phyloP scores from a whole-genome alignment of 306 rosid genomes.

The Fragaria iinumae region DNA sequence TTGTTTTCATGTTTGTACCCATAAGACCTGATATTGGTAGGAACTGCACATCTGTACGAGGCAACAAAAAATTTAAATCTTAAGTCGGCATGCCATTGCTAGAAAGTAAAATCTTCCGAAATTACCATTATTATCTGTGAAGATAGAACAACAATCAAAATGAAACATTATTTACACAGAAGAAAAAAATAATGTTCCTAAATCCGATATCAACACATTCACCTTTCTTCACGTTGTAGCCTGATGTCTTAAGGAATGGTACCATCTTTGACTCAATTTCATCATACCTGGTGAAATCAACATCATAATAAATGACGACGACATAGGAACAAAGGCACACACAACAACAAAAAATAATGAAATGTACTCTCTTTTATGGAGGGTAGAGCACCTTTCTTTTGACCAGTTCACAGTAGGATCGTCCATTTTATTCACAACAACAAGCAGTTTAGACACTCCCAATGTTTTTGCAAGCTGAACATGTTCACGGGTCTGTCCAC shows the following conservation, averaged over 20 bases:
- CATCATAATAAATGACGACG: neutral
- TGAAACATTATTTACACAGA: neutral
- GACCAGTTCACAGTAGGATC: conserved; percentile 95
- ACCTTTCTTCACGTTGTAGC: conserved; percentile 98
- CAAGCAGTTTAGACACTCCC: conserved; percentile 86
- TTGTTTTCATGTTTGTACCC: conserved; percentile 68
- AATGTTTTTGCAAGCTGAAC: conserved; percentile 95
- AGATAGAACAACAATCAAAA: neutral
- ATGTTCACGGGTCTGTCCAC: conserved; percentile 99
- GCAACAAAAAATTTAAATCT: neutral
- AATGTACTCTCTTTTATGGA: neutral
- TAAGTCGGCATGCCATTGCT: neutral
- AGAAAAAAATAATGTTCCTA: neutral
- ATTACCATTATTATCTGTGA: neutral
- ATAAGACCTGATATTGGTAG: conserved; percentile 87
- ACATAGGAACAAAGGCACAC: conserved; percentile 2
- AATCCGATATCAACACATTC: neutral
- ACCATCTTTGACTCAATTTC: conserved; percentile 89
- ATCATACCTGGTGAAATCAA: conserved; percentile 60
- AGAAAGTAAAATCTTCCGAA: neutral
- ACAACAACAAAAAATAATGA: neutral
- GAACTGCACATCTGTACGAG: conserved; percentile 71
- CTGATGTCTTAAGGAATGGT: conserved; percentile 80
- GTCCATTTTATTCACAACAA: conserved; percentile 96
- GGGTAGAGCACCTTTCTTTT: conserved; percentile 71